Evolutionary conservation across 2,329 filamentous ascomycete species (phyloP), one percentile per base, ranked within the genome.

Genomic region (Monosporascus cannonballus): DNA sequence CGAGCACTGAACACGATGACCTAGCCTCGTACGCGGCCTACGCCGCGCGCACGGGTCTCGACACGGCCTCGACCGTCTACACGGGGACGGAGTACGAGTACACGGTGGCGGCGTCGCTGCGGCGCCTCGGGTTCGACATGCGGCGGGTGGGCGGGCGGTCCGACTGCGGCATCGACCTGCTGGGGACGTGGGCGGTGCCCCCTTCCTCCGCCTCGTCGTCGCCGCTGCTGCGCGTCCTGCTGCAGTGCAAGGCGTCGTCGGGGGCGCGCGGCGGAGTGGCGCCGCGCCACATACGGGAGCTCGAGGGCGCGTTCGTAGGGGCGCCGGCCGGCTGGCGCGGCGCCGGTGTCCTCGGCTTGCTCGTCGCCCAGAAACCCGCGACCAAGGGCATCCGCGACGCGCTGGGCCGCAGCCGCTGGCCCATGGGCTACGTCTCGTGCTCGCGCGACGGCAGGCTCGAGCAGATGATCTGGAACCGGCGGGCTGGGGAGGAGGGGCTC

Each of bases 1-100:
- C 73, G 25, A 72, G 68, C 45, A 66, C 69, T 24, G 72, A 81
- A 46, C 89, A 92, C 67, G 72, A 81, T 58, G 79, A 86, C 61
- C 75, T 90, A 4, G 59, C 73, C 1, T 81, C 84, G 0, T 93
- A 90, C 66, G 67, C 87, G 27, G 72, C 76, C 25, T 84, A 91
- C 66, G 84, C 84, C 5, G 66, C 75, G 20, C 78, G 79, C 48
- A 76, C 72, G 0, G 74, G 76, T 1, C 74, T 90, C 22, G 76
- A 81, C 56, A 67, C 73, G 1, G 70, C 67, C 4, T 83, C 79
- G 17, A 83, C 81, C 0, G 76, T 83, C 45, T 92, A 84, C 65
- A 73, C 84, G 42, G 89, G 89, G 58, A 93, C 88, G 0, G 81
- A 80, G 66, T 93, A 89, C 71, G 89, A 94, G 68, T 93, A 93